phyloP scores from a whole-genome alignment of 208 protist species.

The Trypanosomatidae sp. region DNA sequence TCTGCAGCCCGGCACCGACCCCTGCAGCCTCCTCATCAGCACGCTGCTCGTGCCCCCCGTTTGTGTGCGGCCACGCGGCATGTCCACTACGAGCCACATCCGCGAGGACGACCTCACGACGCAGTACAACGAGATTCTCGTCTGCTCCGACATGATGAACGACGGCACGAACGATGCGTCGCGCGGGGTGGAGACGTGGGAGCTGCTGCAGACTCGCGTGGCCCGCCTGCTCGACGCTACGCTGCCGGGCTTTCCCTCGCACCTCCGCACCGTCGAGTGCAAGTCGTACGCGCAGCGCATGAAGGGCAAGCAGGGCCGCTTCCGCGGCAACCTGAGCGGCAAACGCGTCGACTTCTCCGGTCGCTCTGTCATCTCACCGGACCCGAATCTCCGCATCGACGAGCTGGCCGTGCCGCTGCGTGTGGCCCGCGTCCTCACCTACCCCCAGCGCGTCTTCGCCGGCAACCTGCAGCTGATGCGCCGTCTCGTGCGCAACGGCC shows the following conservation, averaged over 20 bases:
- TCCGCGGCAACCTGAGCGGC: conserved; percentile 98
- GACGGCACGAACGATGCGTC: conserved; percentile 70
- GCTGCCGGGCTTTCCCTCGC: conserved; percentile 76
- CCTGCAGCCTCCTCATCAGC: conserved; percentile 94
- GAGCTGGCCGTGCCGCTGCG: conserved; percentile 97
- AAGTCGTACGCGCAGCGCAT: conserved; percentile 96
- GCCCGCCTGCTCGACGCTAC: conserved; percentile 85
- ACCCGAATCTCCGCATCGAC: conserved; percentile 98
- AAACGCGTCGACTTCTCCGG: conserved; percentile 99
- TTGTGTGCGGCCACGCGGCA: conserved; percentile 96
- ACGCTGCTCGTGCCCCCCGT: conserved; percentile 97
- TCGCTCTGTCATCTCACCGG: conserved; percentile 99
- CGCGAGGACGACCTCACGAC: conserved; percentile 99
- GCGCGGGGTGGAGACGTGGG: conserved; percentile 95
- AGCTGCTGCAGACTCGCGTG: conserved; percentile 96
- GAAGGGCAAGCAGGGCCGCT: conserved; percentile 99
- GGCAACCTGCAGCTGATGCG: conserved; percentile 94
- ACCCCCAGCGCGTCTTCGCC: conserved; percentile 95
- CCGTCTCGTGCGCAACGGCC: conserved; percentile 95
- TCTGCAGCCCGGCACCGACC: conserved; percentile 73
- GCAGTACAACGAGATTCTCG: conserved; percentile 93
- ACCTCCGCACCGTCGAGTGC: conserved; percentile 62
- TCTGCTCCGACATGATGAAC: conserved; percentile 78
- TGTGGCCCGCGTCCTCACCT: conserved; percentile 97
- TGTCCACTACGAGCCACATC: conserved; percentile 41